phyloP scores from a whole-genome alignment of 2,329 filamentous ascomycete genomes.

The Hypoxylon sp. region DNA sequence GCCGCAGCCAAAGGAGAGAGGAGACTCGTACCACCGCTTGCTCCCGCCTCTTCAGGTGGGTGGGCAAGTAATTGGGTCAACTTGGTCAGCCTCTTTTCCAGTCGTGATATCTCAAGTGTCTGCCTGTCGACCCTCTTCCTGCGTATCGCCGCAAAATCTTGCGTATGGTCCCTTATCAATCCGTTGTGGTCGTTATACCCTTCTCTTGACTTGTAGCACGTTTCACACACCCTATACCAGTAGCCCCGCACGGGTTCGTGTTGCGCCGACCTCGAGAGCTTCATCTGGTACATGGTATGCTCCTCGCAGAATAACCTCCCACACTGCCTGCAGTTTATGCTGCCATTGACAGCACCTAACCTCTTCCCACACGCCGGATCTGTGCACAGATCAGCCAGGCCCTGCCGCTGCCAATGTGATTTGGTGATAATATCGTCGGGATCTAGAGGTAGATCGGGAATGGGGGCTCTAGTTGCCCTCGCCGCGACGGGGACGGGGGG shows the following conservation, averaged over 20 bases:
- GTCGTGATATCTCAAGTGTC: slow-evolving; percentile 86
- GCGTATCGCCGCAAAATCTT: slow-evolving; percentile 78
- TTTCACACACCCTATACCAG: slow-evolving; percentile 97
- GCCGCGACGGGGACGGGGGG: slow-evolving; percentile 54
- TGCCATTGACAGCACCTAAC: slow-evolving; percentile 83
- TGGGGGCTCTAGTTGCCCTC: slow-evolving; percentile 54
- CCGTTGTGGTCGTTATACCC: slow-evolving; percentile 94
- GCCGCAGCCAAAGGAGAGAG: slow-evolving; percentile 75
- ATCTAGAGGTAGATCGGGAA: slow-evolving; percentile 68
- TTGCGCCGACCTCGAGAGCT: slow-evolving; percentile 87
- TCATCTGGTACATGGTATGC: slow-evolving; percentile 99
- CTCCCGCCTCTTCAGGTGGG: slow-evolving; percentile 72
- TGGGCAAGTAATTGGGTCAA: slow-evolving; percentile 87
- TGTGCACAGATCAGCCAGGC: slow-evolving; percentile 82
- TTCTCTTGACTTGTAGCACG: slow-evolving; percentile 97
- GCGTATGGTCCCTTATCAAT: slow-evolving; percentile 77
- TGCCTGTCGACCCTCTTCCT: slow-evolving; percentile 85
- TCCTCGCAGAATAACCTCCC: slow-evolving; percentile 95
- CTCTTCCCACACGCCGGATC: slow-evolving; percentile 88
- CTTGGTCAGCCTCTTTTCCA: slow-evolving; percentile 93
- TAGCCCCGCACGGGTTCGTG: slow-evolving; percentile 91
- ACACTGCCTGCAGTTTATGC: slow-evolving; percentile 93
- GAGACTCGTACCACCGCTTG: slow-evolving; percentile 65
- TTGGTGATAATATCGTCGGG: slow-evolving; percentile 92
- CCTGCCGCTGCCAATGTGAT: slow-evolving; percentile 88